Percentiles rank a stretch among this genome's conserved stretches.
These are phyloP conservation scores for Fusarium musae DNA, from an alignment of 2,329 filamentous ascomycete species.

Conservation along the genomic window DNA sequence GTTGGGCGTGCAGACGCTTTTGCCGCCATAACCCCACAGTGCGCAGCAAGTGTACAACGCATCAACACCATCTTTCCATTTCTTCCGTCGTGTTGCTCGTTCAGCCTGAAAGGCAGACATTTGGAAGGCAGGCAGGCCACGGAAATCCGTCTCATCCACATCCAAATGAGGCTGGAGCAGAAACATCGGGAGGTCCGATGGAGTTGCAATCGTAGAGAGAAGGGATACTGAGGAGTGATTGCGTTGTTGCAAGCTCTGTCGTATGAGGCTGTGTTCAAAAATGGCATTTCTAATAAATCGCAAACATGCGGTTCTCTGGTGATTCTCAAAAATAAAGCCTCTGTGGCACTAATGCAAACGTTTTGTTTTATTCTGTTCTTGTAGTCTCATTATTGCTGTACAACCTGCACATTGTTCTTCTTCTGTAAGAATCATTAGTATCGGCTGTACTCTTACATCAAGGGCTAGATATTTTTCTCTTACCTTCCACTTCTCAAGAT, in stretches of 20 bases:
- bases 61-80: slow-evolving; percentile 47
- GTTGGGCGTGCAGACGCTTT: slow-evolving; percentile 63
- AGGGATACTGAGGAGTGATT: neutral
- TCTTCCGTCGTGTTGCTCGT: slow-evolving; percentile 10
- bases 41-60: slow-evolving; percentile 60
- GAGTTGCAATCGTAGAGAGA: neutral
- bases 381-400: slow-evolving; percentile 69
- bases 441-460: neutral
- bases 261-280: slow-evolving; percentile 1
- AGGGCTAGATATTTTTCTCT: neutral
- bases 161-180: neutral
- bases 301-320: neutral
- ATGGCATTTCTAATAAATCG: neutral
- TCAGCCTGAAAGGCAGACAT: slow-evolving; percentile 22
- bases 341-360: neutral
- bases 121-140: slow-evolving; percentile 5
- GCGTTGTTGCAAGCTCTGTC: neutral
- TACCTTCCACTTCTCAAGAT: slow-evolving; percentile 99
- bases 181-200: neutral
- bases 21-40: slow-evolving; percentile 53
- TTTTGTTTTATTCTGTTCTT: slow-evolving; percentile 33
- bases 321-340: neutral
- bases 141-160: neutral
- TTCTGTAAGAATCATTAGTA: slow-evolving; percentile 64
- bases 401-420: slow-evolving; percentile 89